Evolutionary conservation across 371 early-diverging fungal genomes (phyloP), one percentile per base, ranked within the genome.

Genomic region (Smittium culicis): DNA sequence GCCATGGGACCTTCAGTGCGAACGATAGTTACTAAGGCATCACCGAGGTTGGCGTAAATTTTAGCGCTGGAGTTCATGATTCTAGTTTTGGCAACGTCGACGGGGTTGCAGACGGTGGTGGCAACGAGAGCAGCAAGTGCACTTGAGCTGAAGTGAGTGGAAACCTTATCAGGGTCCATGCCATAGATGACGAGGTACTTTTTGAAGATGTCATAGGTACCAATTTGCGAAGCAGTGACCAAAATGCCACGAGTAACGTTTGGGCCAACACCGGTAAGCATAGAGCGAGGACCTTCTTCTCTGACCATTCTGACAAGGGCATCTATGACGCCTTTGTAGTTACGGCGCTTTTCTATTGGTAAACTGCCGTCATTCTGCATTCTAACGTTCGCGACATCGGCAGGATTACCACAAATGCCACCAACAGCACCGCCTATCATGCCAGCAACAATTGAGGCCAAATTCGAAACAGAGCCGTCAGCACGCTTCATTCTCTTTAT

Each of bases 11-110:
- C 95, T 79, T 94, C 95, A 1, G 77, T 74, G 34, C 73, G 70
- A 3, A 81, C 73, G 72, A 88, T 89, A 55, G 82, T 77, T 1
- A 76, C 70, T 73, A 85, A 76, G 25, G 86, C 84, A 35, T 78
- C 76, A 2, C 78, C 60, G 31, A 83, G 69, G 17, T 61, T 69
- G 33, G 35, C 65, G 64, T 73, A 73, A 2, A 65, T 68, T 57
- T 75, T 72, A n/a, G 70, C 75, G 8, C 74, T 80, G 29, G 81
- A 76, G 70, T 85, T 87, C 93, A 94, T 93, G 57, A 91, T 82
- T 31, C 93, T 84, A 0, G 92, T 92, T 77, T 94, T 94, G 61
- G 91, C 81, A 17, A 94, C 93, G 77, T 94, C 95, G 54, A 90
- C 77, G 25, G 92, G 91, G 5, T 90, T 86, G 57, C 88, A 88